These are phyloP conservation scores for Hericium erinaceus DNA, from an alignment of 768 basidiomycete genomes.

Conservation along the genomic window DNA sequence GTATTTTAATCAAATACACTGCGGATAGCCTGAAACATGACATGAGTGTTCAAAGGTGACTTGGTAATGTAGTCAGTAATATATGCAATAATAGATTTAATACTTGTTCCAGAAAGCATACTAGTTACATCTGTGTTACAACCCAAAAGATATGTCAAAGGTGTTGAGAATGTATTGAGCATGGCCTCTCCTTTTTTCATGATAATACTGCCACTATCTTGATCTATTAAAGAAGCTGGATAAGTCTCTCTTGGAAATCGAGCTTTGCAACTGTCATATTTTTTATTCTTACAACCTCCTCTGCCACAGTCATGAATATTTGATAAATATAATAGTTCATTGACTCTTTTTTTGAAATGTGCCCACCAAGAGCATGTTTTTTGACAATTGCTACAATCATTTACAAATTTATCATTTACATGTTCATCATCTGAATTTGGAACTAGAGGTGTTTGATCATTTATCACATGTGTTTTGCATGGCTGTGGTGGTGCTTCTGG, in stretches of 20 bases:
- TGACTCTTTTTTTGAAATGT: slow-evolving; percentile 1
- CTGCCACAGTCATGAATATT: slow-evolving; percentile 2
- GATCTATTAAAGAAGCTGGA: slow-evolving; percentile 21
- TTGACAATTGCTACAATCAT: background rate
- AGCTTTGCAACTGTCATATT: slow-evolving; percentile 22
- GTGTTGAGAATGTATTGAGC: slow-evolving; percentile 28
- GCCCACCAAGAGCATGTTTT: background rate
- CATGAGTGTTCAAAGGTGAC: slow-evolving; percentile 27
- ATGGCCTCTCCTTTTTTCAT: slow-evolving; percentile 24
- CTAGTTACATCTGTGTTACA: slow-evolving; percentile 33
- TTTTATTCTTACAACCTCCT: slow-evolving; percentile 22
- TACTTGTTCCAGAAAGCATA: slow-evolving; percentile 29
- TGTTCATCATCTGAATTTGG: no score
- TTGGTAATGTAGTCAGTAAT: slow-evolving; percentile 38
- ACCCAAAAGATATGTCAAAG: slow-evolving; percentile 25
- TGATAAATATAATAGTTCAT: slow-evolving; percentile 4
- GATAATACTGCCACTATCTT: slow-evolving; percentile 18
- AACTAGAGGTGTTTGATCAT: no score
- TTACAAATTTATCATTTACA: no score
- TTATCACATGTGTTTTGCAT: no score
- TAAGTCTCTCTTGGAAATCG: slow-evolving; percentile 26
- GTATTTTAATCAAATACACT: slow-evolving; percentile 16
- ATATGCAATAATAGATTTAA: slow-evolving; percentile 30
- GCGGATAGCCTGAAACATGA: slow-evolving; percentile 25
- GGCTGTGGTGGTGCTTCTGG: no score